A percentile compares a stretch with the other conserved stretches of the same genome.
These are phyloP conservation scores for Elongisporangium undulatum DNA, from an alignment of 352 stramenopile genomes.

Conservation along the genomic window DNA sequence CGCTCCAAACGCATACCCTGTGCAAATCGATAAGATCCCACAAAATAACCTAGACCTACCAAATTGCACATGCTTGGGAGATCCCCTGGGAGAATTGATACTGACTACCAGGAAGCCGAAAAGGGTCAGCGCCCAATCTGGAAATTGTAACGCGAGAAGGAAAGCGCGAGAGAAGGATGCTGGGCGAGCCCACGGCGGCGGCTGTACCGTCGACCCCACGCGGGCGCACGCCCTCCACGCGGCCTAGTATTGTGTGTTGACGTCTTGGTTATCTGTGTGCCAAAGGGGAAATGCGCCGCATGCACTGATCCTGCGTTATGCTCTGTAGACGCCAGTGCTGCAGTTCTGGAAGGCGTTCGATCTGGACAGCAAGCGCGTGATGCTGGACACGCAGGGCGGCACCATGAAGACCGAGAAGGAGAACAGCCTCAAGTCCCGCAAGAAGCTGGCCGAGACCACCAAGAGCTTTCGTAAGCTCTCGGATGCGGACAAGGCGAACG, in stretches of 20 bases:
- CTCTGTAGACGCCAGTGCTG: slow-evolving; percentile 43
- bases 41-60: neutral
- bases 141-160: neutral
- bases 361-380: slow-evolving; percentile 81
- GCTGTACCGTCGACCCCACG: neutral
- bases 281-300: neutral
- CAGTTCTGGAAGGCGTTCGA: slow-evolving; percentile 88
- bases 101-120: neutral
- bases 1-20: neutral
- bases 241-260: neutral
- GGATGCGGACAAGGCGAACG: slow-evolving; percentile 68
- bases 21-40: neutral
- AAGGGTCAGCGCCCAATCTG: neutral
- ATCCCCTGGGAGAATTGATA: neutral
- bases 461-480: slow-evolving; percentile 76
- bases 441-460: slow-evolving; percentile 82
- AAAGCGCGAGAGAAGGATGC: neutral
- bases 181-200: neutral
- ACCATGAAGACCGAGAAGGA: slow-evolving; percentile 86
- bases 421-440: slow-evolving; percentile 65
- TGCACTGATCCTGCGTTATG: neutral
- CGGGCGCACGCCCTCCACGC: neutral
- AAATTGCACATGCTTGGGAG: neutral
- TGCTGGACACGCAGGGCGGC: slow-evolving; percentile 68
- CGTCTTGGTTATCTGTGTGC: neutral